phyloP scores from a whole-genome alignment of 1,139 yeast species.

The Taphrina communis region DNA sequence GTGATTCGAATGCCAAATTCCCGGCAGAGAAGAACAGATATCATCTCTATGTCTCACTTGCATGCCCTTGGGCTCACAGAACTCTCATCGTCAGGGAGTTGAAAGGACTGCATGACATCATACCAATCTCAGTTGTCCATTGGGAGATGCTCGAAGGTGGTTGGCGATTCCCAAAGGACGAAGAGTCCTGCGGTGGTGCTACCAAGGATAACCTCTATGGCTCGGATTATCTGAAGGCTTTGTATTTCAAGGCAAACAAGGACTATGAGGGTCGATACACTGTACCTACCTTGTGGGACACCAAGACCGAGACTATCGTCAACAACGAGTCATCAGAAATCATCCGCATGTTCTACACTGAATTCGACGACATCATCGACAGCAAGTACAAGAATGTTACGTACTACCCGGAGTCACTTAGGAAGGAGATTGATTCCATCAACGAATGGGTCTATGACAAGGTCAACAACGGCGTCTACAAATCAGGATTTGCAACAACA shows the following conservation, averaged over 20 bases:
- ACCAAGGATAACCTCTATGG: slow-evolving; percentile 72
- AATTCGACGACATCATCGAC: slow-evolving; percentile 62
- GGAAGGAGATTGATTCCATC: slow-evolving; percentile 69
- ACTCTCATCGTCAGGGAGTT: slow-evolving; percentile 75
- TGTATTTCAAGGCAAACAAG: slow-evolving; percentile 77
- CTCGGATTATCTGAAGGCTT: slow-evolving; percentile 65
- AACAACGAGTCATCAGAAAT: slow-evolving; percentile 90
- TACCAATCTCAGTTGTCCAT: slow-evolving; percentile 48
- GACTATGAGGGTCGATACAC: slow-evolving; percentile 82
- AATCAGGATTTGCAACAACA: slow-evolving; percentile 84
- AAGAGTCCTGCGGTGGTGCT: slow-evolving; percentile 60
- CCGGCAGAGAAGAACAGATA: slow-evolving; percentile 80
- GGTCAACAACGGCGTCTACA: slow-evolving; percentile 70
- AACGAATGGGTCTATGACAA: slow-evolving; percentile 85
- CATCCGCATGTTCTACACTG: slow-evolving; percentile 78
- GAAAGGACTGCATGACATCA: slow-evolving; percentile 70
- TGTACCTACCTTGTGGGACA: slow-evolving; percentile 94
- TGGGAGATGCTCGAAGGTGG: slow-evolving; percentile 45
- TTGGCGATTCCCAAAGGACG: slow-evolving; percentile 71
- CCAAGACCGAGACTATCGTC: slow-evolving; percentile 77
- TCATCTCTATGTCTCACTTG: slow-evolving; percentile 83
- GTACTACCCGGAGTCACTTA: slow-evolving; percentile 65
- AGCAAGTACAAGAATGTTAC: slow-evolving; percentile 61
- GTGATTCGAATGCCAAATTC: slow-evolving; percentile 65
- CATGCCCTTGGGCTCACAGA: slow-evolving; percentile 97